Conservation (phyloP, 1,284 basidiomycete species). For the Trichosporon asahii region DNA sequence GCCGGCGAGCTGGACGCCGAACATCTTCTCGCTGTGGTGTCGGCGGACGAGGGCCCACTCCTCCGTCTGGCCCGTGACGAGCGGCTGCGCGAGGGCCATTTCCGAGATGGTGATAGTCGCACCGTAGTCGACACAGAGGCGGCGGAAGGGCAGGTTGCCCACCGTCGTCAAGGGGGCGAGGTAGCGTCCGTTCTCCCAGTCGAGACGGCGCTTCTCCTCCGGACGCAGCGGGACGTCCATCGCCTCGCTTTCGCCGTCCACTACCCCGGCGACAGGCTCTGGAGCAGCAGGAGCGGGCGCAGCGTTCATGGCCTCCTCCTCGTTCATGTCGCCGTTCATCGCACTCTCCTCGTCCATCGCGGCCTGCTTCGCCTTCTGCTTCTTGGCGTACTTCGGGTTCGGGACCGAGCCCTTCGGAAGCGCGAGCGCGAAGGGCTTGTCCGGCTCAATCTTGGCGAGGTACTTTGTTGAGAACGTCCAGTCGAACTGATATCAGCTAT, state of each 20-base stretch:
- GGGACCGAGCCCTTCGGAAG: constrained; percentile 12
- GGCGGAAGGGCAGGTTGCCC: constrained; percentile 91
- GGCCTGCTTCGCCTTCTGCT: constrained; percentile 26
- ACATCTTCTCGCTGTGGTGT: constrained; percentile 82
- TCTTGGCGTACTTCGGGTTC: constrained; percentile 20
- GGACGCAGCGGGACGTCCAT: constrained; percentile 60
- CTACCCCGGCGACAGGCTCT: constrained; percentile 35
- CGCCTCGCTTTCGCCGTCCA: constrained; percentile 38
- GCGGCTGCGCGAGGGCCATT: constrained; percentile 77
- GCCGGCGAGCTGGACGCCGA: constrained; percentile 74
- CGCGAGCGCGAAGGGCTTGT: constrained; percentile 47
- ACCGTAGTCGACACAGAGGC: constrained; percentile 79
- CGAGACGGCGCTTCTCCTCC: constrained; percentile 77
- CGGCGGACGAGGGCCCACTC: constrained; percentile 87
- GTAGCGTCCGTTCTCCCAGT: constrained; percentile 87
- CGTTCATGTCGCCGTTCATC: constrained; percentile 37
- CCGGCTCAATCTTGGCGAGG: constrained; percentile 58
- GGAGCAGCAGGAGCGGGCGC: constrained; percentile 24
- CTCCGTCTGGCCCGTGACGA: constrained; percentile 75
- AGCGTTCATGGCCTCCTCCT: constrained; percentile 30
- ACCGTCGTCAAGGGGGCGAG: constrained; percentile 93
- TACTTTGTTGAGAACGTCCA: constrained; percentile 70
- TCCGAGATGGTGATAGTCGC: constrained; percentile 95
- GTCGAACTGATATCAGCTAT: constrained; percentile 51
- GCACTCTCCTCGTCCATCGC: constrained; percentile 35